Evolutionary conservation across 2,329 filamentous ascomycete genomes (phyloP).

Genomic region (Ilyonectria robusta): DNA sequence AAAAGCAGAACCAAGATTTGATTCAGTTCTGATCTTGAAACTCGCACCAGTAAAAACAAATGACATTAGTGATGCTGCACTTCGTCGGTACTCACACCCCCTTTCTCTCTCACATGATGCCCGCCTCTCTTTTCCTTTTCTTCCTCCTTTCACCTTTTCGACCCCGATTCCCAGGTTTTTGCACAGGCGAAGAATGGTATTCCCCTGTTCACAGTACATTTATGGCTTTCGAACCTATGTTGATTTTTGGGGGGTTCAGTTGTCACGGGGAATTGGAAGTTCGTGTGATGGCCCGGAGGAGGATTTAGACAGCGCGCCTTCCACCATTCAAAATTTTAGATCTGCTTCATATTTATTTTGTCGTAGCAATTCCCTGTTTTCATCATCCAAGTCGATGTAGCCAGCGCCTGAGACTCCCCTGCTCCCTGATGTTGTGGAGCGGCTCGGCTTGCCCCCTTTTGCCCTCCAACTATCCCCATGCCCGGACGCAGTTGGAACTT

Average conservation of each 20-base stretch:
- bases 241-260: constrained; percentile 44
- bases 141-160: constrained; percentile 37
- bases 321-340: constrained; percentile 52
- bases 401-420: constrained; percentile 5
- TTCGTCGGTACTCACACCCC: not conserved
- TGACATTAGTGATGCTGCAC: not conserved
- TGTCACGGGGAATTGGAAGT: constrained; percentile 45
- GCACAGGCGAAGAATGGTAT: constrained; percentile 50
- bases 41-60: constrained; percentile 17
- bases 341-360: constrained; percentile 49
- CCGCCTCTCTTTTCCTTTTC: constrained; percentile 34
- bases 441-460: not conserved
- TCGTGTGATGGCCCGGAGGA: constrained; percentile 42
- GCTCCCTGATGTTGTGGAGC: not conserved
- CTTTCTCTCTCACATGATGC: constrained; percentile 11
- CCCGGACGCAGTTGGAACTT: not conserved
- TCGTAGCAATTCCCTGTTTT: constrained; percentile 26
- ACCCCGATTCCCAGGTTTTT: constrained; percentile 45
- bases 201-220: constrained; percentile 47
- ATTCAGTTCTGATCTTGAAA: constrained; percentile 70
- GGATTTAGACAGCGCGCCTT: constrained; percentile 52
- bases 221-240: constrained; percentile 40
- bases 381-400: constrained; percentile 3
- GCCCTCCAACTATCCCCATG: not conserved
- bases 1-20: constrained; percentile 69